Evolutionary conservation across 106 monocot species (phyloP).

Genomic region (Ottelia alismoides): DNA sequence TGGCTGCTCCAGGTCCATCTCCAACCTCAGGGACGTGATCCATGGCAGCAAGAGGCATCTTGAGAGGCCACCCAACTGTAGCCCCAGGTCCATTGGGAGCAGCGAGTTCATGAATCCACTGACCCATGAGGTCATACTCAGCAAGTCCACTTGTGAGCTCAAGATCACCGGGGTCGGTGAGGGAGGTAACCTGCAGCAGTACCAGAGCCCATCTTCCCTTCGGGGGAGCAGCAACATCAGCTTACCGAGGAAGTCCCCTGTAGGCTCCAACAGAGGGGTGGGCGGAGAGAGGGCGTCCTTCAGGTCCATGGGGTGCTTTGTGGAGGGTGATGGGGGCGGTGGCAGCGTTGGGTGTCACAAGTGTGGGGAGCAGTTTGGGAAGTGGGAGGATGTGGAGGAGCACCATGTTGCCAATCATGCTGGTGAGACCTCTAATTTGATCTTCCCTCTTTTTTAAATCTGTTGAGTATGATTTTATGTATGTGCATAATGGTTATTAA

Average conservation of each 20-base stretch:
- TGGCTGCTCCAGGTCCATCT: conserved; percentile 78
- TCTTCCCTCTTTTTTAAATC: too few species aligned
- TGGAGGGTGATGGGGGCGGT: background rate
- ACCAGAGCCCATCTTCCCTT: conserved; percentile 17
- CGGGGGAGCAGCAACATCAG: conserved; percentile 34
- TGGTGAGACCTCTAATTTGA: too few species aligned
- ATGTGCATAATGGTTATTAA: conserved; percentile 1
- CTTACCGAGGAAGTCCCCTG: conserved; percentile 29
- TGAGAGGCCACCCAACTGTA: conserved; percentile 56
- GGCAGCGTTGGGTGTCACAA: conserved; percentile 41
- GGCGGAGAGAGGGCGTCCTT: background rate
- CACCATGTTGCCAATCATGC: conserved; percentile 97
- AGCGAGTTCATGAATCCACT: conserved; percentile 84
- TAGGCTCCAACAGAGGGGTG: conserved; percentile 1
- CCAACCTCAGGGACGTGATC: conserved; percentile 76
- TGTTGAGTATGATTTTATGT: too few species aligned
- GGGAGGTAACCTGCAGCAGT: background rate
- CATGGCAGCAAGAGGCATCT: conserved; percentile 77
- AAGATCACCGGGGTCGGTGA: conserved; percentile 50
- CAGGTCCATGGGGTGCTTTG: conserved; percentile 11
- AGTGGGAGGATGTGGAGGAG: conserved; percentile 62
- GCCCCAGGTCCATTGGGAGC: conserved; percentile 75
- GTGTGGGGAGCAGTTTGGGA: conserved; percentile 73
- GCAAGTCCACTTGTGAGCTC: conserved; percentile 61
- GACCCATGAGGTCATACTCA: conserved; percentile 60